Conservation (phyloP, 352 stramenopile genomes). For the Pythium sukuiense region DNA sequence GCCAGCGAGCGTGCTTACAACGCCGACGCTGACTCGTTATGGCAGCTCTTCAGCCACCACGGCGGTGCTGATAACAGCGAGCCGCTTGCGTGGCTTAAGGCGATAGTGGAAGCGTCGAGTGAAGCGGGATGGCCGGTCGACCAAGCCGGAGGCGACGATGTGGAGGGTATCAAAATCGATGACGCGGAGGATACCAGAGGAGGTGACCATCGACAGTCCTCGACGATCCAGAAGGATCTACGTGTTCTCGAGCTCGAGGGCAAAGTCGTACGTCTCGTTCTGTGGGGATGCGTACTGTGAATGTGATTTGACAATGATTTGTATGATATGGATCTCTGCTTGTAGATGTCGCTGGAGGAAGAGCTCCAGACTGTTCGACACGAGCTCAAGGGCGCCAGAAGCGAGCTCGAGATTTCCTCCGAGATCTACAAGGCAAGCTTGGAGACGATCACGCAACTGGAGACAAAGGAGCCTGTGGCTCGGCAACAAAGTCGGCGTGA, state of each 20-base stretch:
- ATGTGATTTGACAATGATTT: no score
- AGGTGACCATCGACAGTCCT: background rate
- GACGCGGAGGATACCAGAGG: background rate
- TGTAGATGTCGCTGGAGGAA: slow-evolving; percentile 37
- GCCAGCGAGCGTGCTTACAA: slow-evolving; percentile 23
- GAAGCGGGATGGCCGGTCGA: background rate
- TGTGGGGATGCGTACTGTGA: slow-evolving; percentile 4
- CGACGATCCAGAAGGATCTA: background rate
- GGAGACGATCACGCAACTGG: slow-evolving; percentile 55
- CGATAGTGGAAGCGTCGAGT: slow-evolving; percentile 9
- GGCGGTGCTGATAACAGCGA: slow-evolving; percentile 9
- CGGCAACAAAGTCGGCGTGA: background rate
- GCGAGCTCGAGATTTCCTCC: slow-evolving; percentile 44
- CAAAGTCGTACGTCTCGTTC: slow-evolving; percentile 36
- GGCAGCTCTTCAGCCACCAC: slow-evolving; percentile 14
- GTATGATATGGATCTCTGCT: background rate
- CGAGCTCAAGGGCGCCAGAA: slow-evolving; percentile 40
- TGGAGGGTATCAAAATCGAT: background rate
- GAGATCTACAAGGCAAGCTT: slow-evolving; percentile 71
- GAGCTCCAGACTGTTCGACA: slow-evolving; percentile 30
- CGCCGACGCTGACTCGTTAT: background rate
- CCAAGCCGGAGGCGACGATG: background rate
- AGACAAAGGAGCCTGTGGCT: slow-evolving; percentile 18
- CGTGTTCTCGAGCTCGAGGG: slow-evolving; percentile 34
- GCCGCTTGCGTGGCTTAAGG: slow-evolving; percentile 8